These are phyloP conservation scores for Theobroma cacao DNA, from an alignment of 345 rosid species.

Conservation along the genomic window DNA sequence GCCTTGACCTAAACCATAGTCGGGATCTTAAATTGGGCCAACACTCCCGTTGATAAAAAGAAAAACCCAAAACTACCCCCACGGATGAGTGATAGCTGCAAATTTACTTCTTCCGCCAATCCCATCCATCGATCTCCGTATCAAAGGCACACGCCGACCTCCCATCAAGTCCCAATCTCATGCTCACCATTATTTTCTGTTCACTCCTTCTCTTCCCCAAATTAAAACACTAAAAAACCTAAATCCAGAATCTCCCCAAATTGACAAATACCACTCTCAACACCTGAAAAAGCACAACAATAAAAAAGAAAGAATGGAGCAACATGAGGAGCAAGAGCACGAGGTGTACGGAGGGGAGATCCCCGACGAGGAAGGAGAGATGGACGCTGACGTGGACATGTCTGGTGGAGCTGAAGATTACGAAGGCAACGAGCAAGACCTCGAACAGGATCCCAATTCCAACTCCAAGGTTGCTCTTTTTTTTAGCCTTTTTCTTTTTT, in stretches of 20 bases:
- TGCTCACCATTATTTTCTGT: not conserved
- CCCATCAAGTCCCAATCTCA: not conserved
- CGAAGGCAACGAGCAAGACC: conserved; percentile 42
- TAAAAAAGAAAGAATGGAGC: conserved; percentile 33
- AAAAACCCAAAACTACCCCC: not conserved
- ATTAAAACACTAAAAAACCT: not conserved
- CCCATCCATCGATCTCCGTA: not conserved
- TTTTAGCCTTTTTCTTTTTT: not conserved
- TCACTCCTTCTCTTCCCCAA: not conserved
- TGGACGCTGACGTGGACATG: conserved; percentile 64
- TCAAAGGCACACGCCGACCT: not conserved
- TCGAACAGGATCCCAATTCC: conserved; percentile 52
- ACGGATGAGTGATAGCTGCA: not conserved
- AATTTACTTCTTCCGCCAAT: not conserved
- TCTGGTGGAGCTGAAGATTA: conserved; percentile 52
- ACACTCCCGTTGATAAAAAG: no score
- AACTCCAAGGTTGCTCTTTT: conserved; percentile 50
- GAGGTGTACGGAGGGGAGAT: conserved; percentile 89
- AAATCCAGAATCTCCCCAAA: not conserved
- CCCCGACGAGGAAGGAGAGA: conserved; percentile 67
- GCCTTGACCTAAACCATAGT: not conserved
- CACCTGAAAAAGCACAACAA: conserved; percentile 5
- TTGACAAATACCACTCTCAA: conserved; percentile 12
- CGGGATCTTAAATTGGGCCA: not conserved
- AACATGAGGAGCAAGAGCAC: conserved; percentile 72